A percentile compares a stretch with the other conserved stretches of the same genome.
Evolutionary conservation across 768 basidiomycete genomes (phyloP).

Genomic region (Tricholoma sp.): DNA sequence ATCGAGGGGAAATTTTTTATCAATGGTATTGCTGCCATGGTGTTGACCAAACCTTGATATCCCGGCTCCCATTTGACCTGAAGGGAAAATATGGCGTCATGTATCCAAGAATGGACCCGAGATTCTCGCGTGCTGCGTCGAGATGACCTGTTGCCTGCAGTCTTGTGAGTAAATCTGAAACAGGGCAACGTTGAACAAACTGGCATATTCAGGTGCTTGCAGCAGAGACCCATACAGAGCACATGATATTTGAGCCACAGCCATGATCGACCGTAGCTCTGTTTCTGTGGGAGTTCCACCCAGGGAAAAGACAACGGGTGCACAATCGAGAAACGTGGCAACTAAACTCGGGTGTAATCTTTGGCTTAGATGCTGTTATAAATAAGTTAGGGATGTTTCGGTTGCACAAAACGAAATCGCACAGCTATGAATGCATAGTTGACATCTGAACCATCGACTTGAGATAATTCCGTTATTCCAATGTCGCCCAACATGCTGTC

Average conservation of each 20-base stretch:
- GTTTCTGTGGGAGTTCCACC: constrained; percentile 51
- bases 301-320: constrained; percentile 76
- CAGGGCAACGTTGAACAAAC: constrained; percentile 15
- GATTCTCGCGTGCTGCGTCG: constrained; percentile 35
- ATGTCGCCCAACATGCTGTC: constrained; percentile 5
- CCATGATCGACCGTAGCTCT: constrained; percentile 55
- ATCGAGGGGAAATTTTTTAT: not conserved
- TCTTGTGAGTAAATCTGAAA: constrained; percentile 10
- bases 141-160: constrained; percentile 19
- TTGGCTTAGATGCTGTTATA: constrained; percentile 56
- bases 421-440: constrained; percentile 7
- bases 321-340: constrained; percentile 83
- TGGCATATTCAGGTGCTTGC: constrained; percentile 34
- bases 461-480: constrained; percentile 1
- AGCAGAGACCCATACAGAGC: constrained; percentile 57
- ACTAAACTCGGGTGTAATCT: constrained; percentile 76
- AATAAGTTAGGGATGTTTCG: not conserved
- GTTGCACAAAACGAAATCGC: not conserved
- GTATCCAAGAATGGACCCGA: constrained; percentile 59
- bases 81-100: constrained; percentile 89
- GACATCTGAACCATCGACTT: constrained; percentile 1
- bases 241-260: constrained; percentile 51
- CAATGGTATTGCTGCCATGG: not conserved
- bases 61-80: constrained; percentile 37
- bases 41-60: constrained; percentile 47